Base-by-base conservation (phyloP, 345 rosid genomes). In the Carallia pectinifolia region DNA sequence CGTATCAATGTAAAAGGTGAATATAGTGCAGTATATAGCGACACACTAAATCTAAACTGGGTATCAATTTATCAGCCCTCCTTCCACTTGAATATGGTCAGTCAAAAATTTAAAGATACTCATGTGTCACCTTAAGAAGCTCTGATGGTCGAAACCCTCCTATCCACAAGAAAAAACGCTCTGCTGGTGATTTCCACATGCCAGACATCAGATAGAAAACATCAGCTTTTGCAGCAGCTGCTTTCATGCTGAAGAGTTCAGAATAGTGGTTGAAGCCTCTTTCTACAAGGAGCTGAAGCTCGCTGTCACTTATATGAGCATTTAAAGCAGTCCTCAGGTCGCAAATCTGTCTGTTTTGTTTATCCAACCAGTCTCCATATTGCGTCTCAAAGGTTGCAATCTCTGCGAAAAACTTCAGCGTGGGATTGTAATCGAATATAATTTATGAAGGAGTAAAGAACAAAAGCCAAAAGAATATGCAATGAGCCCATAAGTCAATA, bases 141-240 rank as follows among this genome's bases (percentile, higher is more conserved):
- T 91, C 97, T 0, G 99, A 92, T 34, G 99, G 97, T 64, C 91
- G 89, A 77, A 89, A 95, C 50, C 99, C 99, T 18, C 97, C 99
- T 1, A 95, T 90, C 97, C 99, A 95, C 36, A 82, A 80, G 85
- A 95, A 95, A 73, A 92, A 86, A n/a, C 93, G 81, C 78, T 95
- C 99, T n/a, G 97, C 86, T 0, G 96, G 68, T 30, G 99, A 80
- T 74, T 83, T 92, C 99, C 99, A 95, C 88, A 88, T 69, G 36
- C 99, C 97, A 1, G 83, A 85, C 83, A 92, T 92, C 68, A 95
- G 67, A 70, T 87, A 92, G 68, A 90, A 92, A 39, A 90, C 97
- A 73, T 95, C 97, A 30, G 85, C 75, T 78, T 84, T 85, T 13
- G 99, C 89, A 52, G 93, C 97, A 1, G 78, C 50, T 53, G 97